These are phyloP conservation scores for Plasmodium sp. DNA, from an alignment of 169 alveolate species.

Conservation along the genomic window DNA sequence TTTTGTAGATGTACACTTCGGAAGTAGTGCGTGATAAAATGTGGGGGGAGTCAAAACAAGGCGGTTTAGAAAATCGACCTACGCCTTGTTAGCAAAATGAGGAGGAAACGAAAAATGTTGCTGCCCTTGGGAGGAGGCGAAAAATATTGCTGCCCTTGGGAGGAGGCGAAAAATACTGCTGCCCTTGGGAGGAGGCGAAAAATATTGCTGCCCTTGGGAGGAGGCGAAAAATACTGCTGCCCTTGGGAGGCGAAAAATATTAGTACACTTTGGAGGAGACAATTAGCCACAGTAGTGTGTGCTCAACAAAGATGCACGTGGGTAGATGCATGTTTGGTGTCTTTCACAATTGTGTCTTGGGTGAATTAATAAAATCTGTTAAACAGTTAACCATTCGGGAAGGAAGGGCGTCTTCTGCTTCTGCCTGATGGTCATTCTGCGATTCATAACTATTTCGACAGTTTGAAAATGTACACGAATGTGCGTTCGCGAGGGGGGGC, in stretches of 20 bases:
- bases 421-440: background rate
- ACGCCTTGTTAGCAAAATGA: background rate
- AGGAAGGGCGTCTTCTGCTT: background rate
- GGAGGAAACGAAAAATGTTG: background rate
- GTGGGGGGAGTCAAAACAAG: background rate
- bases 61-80: background rate
- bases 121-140: background rate
- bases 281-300: background rate
- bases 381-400: background rate
- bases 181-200: background rate
- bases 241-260: background rate
- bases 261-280: background rate
- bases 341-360: background rate
- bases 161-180: background rate
- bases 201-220: background rate
- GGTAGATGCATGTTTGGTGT: slow-evolving; percentile 2
- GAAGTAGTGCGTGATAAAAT: background rate
- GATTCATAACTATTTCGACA: background rate
- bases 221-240: background rate
- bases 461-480: background rate
- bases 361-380: background rate
- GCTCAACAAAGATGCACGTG: background rate
- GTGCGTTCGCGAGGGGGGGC: background rate
- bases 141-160: background rate
- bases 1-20: background rate